Percentiles rank a stretch among this genome's conserved stretches.
These are phyloP conservation scores for Botryosphaeria dothidea DNA, from an alignment of 2,329 filamentous ascomycete genomes.

Conservation along the genomic window DNA sequence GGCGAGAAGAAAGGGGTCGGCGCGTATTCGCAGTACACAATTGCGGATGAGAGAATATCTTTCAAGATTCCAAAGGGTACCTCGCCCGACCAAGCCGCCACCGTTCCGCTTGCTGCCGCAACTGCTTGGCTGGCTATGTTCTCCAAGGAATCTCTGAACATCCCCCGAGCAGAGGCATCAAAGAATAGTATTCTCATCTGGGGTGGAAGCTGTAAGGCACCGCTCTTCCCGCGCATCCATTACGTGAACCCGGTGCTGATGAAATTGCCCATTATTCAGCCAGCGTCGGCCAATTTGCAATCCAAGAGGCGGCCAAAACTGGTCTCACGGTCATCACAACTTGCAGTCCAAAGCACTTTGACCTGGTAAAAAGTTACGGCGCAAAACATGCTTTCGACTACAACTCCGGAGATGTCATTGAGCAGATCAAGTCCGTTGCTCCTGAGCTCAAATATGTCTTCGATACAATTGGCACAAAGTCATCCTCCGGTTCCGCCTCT, in stretches of 20 bases:
- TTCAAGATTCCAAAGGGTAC: slow-evolving; percentile 40
- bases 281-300: slow-evolving; percentile 44
- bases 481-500: slow-evolving; percentile 38
- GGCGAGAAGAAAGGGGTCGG: slow-evolving; percentile 37
- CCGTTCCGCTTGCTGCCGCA: slow-evolving; percentile 41
- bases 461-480: slow-evolving; percentile 45
- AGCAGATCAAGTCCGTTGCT: slow-evolving; percentile 35
- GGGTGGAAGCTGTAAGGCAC: slow-evolving; percentile 45
- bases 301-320: slow-evolving; percentile 45
- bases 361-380: slow-evolving; percentile 31
- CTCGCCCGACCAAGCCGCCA: slow-evolving; percentile 35
- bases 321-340: slow-evolving; percentile 45
- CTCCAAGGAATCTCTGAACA: slow-evolving; percentile 39
- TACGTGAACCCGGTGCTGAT: neutral
- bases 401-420: slow-evolving; percentile 36
- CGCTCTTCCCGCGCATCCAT: neutral
- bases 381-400: slow-evolving; percentile 43
- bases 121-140: slow-evolving; percentile 46
- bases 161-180: slow-evolving; percentile 26
- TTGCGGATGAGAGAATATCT: slow-evolving; percentile 45
- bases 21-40: slow-evolving; percentile 41
- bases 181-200: slow-evolving; percentile 41
- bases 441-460: slow-evolving; percentile 41
- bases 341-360: slow-evolving; percentile 35
- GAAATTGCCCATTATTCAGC: slow-evolving; percentile 26